Base-by-base conservation (phyloP, 495 filamentous ascomycete species). In the Thermochaetoides thermophila region DNA sequence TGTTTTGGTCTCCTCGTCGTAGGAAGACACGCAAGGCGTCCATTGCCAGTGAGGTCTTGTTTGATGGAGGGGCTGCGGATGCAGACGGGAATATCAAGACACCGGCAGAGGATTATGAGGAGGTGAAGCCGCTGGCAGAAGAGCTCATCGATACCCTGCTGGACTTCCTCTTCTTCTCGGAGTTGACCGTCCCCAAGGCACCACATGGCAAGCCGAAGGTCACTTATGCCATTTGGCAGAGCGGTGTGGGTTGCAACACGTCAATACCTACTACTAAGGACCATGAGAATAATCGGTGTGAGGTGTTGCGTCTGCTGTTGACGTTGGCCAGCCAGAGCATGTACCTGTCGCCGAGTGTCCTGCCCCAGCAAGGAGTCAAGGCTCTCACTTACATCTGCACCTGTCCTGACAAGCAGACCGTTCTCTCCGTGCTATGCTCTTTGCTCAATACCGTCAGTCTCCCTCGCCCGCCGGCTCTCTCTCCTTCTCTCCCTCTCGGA, bases 191-290 rank as follows among this genome's bases (percentile, higher is more conserved):
- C 6, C 85, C 86, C 1, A 60, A 45, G 37, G 56, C 63, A 27
- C 62, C 58, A 19, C 68, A 76, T 27, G 74, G 73, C 23, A 82
- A 80, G 49, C 66, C 66, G 42, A 94, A 92, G 52, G 78, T 94
- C 24, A 81, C 80, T 10, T 92, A 84, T 59, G 76, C 84, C 22
- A 96, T 99, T 45, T 99, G 89, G 89, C 84, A 95, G 55, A 95
- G 80, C 45, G 89, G 89, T 16, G 87, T 99, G 29, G 89, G 89
- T 2, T 96, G 87, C 58, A 92, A 92, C 52, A 82, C 80, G 5
- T 68, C 83, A 1, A 76, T 94, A 53, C 78, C 78, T 12, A 83
- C 86, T 13, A 92, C 70, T 24, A 94, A 81, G 55, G 81, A 94
- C 39, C 73, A 80, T 29, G 89, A 99, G 59, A 85, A 68, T 54